Evolutionary conservation across 306 rosid genomes (phyloP), one percentile per base, ranked within the genome.

Genomic region (Echinosophora koreensis): DNA sequence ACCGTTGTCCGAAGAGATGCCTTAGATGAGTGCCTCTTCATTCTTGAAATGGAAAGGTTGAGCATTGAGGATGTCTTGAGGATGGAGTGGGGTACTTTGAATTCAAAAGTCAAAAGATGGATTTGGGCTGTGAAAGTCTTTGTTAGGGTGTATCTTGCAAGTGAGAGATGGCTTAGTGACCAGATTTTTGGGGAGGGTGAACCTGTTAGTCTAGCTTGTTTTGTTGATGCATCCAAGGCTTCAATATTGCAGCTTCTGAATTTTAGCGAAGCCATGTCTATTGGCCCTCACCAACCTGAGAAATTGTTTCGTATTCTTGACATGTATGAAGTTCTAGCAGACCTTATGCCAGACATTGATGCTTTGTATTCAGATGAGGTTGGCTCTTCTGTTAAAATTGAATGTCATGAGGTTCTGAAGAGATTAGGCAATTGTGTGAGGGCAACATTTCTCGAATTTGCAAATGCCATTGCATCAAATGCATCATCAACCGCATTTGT

Each of bases 251-350:
- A 92, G 86, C 94, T 94, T 81, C 83, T 94, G 82, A 92, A 92
- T 81, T 94, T 94, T 5, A 88, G 90, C 11, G 97, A 90, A 83
- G 98, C 98, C 74, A 92, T 94, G 94, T 86, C 96, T 22, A 86
- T 94, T 30, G 97, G 97, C 39, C 96, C 98, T 50, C 98, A 92
- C 73, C 86, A 89, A 18, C 98, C 98, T 0, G 96, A 94, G 77
- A 94, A 94, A 69, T 49, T 94, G 88, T 67, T 81, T 68, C 88
- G 97, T 4, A 80, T 94, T 78, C 94, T 94, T 18, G 93, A 92
- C 89, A 94, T 94, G 97, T 92, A 94, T 70, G 98, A 94, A 87
- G 96, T 90, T 71, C 82, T 94, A 1, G 81, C 78, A 2, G 97
- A 87, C 71, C 90, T 92, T 74, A 84, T 90, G 73, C 92, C 89